Evolutionary conservation across 176 grass and related monocot species (phyloP), one percentile per base, ranked within the genome.

Genomic region (Avena atlantica): DNA sequence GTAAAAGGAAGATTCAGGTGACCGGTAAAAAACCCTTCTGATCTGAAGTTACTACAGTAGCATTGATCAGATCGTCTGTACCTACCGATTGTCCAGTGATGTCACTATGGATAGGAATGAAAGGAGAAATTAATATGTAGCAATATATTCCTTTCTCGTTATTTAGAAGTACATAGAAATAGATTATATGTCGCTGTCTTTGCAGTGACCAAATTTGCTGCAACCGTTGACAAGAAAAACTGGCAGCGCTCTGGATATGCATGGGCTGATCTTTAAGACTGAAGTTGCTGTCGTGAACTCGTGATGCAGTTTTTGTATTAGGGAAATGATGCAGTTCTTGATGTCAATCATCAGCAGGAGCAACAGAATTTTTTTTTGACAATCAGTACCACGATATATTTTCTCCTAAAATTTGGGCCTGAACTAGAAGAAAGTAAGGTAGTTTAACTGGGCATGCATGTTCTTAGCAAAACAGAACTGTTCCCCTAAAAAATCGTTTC

Each of bases 21-120:
- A 79, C 62, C 62, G 85, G 86, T 85, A 85, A 88, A 23, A 19
- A 55, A 19, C 75, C 25, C 48, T 8, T 84, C 75, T 87, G 58
- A 48, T 42, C 40, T 42, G 40, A 37, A 80, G 21, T 42, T 67
- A 31, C 75, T 64, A 34, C 50, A 15, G 4, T 81, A 62, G 57
- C 58, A 21, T 52, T 17, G 9, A 42, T 68, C 58, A 13, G 66
- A 56, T 68, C 53, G 47, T 56, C 31, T 52, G 83, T 76, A 51
- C 61, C 24, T 71, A 14, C 23, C 53, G 3, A 84, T 45, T 57
- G 14, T 59, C 68, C 37, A 60, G 11, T 81, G 23, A 42, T 31
- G 60, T 13, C 58, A 57, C 20, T 25, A 36, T 44, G 69, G 25
- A 65, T 53, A 55, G n/a, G 61, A 47, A 75, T 40, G 7, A 40